Evolutionary conservation across 352 stramenopile genomes (phyloP), one percentile per base, ranked within the genome.

Genomic region (Thalassiosira exigua): DNA sequence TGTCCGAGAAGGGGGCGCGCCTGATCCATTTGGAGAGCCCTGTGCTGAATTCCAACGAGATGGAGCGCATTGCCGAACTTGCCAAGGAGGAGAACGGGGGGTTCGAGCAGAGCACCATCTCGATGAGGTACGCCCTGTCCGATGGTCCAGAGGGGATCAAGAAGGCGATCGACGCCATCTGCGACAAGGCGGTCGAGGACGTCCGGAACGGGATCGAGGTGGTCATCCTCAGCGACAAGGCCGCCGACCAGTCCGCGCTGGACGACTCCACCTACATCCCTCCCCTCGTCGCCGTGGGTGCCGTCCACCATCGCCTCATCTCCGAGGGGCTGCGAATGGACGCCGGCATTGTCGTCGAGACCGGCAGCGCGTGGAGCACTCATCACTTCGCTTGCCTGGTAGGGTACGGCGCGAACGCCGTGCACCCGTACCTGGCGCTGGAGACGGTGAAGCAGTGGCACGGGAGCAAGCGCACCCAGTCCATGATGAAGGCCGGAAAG

Each of bases 311-410:
- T 69, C 75, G 84, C 51, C 85, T 96, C 22, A 96, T 96, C 64
- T 78, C 90, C n/a, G 84, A 90, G 54, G 91, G 92, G 61, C 71
- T 95, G n/a, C 69, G 93, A 30, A 95, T 96, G 90, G 85, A 95
- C 58, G 73, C 86, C 44, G 91, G 90, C 57, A 86, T 96, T 57
- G 65, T 96, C 54, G 78, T 95, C 36, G 91, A 96, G 81, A 96
- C 93, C 65, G 93, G 89, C 68, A 85, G 85, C 74, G 91, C 90
- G 5, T 96, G 93, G 92, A 93, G 84, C 50, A 96, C 92, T 51
- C 93, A 96, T 82, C 93, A 96, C 60, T 92, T 96, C 59, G 92
- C 92, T 0, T 92, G 84, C 58, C 81, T 96, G 29, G 85, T 96
- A 21, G 93, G 93, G 44, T 96, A 95, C 65, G 93, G 93, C 57